phyloP scores from a whole-genome alignment of 495 filamentous ascomycete genomes.

The Penicillium goetzii region DNA sequence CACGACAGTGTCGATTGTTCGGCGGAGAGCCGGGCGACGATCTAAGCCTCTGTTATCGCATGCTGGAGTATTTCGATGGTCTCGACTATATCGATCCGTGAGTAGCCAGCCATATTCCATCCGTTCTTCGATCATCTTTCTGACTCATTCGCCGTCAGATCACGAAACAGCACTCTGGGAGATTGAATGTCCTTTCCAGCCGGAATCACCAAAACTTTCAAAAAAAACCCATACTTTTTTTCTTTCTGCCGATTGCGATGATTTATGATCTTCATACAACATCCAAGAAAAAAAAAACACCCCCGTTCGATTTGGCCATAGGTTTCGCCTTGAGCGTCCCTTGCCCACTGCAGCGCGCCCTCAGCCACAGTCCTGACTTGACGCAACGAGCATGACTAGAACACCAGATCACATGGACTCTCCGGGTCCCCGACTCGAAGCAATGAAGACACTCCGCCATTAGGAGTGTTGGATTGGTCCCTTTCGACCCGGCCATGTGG shows the following conservation, averaged over 20 bases:
- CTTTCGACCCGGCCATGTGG: constrained; percentile 43
- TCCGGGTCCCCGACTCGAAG: constrained; percentile 50
- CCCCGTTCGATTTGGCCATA: constrained; percentile 16
- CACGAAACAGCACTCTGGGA: constrained; percentile 27
- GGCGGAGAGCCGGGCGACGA: constrained; percentile 54
- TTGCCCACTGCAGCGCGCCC: constrained; percentile 24
- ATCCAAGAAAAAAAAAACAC: constrained; percentile 20
- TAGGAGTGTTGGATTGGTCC: constrained; percentile 49
- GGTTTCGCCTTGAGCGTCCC: constrained; percentile 14
- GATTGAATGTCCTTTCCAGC: constrained; percentile 27
- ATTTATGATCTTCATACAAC: constrained; percentile 22
- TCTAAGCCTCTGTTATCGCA: constrained; percentile 48
- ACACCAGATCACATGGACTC: constrained; percentile 40
- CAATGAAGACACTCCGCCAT: constrained; percentile 46
- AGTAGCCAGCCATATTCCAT: constrained; percentile 23
- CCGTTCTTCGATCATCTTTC: constrained; percentile 12
- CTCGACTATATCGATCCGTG: constrained; percentile 54
- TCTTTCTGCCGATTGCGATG: constrained; percentile 24
- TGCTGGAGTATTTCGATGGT: constrained; percentile 54
- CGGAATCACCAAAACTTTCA: constrained; percentile 13
- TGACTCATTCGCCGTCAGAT: constrained; percentile 24
- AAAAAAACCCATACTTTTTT: constrained; percentile 9
- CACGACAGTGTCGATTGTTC: constrained; percentile 49
- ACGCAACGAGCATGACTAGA: constrained; percentile 21
- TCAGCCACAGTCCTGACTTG: constrained; percentile 14